A percentile compares a stretch with the other conserved stretches of the same genome.
Evolutionary conservation across 768 basidiomycete genomes (phyloP).

Genomic region (Suillus occidentalis): DNA sequence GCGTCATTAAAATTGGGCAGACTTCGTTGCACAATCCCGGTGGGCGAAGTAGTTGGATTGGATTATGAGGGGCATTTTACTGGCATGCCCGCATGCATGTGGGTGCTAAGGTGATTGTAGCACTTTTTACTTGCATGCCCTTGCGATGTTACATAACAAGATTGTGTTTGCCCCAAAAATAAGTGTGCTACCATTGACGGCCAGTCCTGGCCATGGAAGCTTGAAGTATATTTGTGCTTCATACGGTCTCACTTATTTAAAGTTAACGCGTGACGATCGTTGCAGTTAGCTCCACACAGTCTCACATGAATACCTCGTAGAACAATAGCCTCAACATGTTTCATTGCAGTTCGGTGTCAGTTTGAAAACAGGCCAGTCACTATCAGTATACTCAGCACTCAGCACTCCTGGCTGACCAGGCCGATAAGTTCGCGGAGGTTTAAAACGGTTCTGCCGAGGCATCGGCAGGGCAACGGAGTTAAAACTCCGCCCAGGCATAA

Average conservation of each 20-base stretch:
- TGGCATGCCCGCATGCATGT: neutral
- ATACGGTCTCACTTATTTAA: neutral
- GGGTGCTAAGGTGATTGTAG: neutral
- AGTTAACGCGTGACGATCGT: neutral
- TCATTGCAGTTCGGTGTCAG: neutral
- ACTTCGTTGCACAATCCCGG: slow-evolving; percentile 89
- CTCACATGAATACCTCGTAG: neutral
- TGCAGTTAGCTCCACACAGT: neutral
- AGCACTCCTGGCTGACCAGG: too few species aligned
- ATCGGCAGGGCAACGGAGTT: slow-evolving; percentile 8
- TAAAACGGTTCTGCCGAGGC: neutral
- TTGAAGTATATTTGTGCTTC: neutral
- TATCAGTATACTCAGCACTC: too few species aligned
- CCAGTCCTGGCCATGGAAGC: neutral
- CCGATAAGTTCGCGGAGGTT: neutral
- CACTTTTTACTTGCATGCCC: neutral
- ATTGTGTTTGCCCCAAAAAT: slow-evolving; percentile 2
- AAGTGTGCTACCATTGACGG: neutral
- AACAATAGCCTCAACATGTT: neutral
- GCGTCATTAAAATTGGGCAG: slow-evolving; percentile 88
- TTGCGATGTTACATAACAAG: slow-evolving; percentile 1
- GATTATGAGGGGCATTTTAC: slow-evolving; percentile 47
- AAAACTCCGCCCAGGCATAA: slow-evolving; percentile 25
- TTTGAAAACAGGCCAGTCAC: too few species aligned
- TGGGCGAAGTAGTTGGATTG: slow-evolving; percentile 93